These are phyloP conservation scores for Boletus sp. DNA, from an alignment of 768 basidiomycete genomes.

Conservation along the genomic window DNA sequence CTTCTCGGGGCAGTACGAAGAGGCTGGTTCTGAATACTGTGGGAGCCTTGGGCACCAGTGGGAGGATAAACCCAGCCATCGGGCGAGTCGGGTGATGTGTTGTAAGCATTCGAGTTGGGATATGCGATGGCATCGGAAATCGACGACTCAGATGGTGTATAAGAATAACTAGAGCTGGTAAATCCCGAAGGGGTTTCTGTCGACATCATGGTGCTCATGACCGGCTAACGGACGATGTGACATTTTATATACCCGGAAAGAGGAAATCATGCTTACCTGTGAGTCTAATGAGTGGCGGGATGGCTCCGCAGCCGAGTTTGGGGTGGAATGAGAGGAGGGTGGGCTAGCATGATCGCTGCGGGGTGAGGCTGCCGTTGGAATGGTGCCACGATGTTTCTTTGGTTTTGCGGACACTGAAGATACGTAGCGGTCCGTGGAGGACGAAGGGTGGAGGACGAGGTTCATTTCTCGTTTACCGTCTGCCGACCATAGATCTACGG, in stretches of 20 bases:
- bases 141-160: constrained; percentile 41
- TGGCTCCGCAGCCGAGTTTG: constrained; percentile 45
- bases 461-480: constrained; percentile 85
- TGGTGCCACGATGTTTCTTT: constrained; percentile 35
- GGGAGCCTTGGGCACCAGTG: constrained; percentile 30
- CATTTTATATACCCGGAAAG: not conserved
- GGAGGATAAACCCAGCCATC: constrained; percentile 57
- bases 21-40: constrained; percentile 47
- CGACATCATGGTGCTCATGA: constrained; percentile 41
- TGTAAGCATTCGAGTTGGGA: constrained; percentile 41
- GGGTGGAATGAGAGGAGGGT: constrained; percentile 44
- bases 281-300: constrained; percentile 37
- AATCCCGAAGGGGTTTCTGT: constrained; percentile 37
- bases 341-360: constrained; percentile 43
- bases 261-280: constrained; percentile 36
- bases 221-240: constrained; percentile 20
- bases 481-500: constrained; percentile 89
- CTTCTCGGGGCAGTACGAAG: constrained; percentile 39
- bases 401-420: constrained; percentile 39
- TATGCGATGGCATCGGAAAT: constrained; percentile 42
- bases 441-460: constrained; percentile 83
- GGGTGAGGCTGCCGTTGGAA: constrained; percentile 35
- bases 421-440: constrained; percentile 66
- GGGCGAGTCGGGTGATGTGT: constrained; percentile 42
- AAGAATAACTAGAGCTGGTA: constrained; percentile 42